Evolutionary conservation across 192 early-diverging fungal genomes (phyloP), one percentile per base, ranked within the genome.

Genomic region (Geranomyces michiganensis): DNA sequence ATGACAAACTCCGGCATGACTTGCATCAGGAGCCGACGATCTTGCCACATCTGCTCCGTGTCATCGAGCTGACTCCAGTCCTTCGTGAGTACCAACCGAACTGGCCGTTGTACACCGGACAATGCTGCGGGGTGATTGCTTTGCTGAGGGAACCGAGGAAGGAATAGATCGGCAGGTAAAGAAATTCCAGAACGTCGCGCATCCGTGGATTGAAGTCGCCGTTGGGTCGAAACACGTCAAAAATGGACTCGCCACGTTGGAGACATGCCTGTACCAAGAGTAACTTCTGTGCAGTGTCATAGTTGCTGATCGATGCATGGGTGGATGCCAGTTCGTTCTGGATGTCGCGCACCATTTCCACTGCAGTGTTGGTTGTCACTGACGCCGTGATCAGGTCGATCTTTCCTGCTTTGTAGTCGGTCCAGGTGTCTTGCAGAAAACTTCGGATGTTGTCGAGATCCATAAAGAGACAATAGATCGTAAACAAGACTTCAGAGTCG

Each of bases 351-450:
- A 69, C 56, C 4, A 69, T 1, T 1, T 69, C 67, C 1, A 69
- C 14, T 2, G 67, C 67, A 1, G 51, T 59, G 30, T 69, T 59
- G 53, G 67, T 69, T 3, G 67, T 69, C 6, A 69, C 67, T 3
- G 67, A 69, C 3, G 67, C 67, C 30, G 67, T 59, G 27, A 69
- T 60, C 17, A 69, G 31, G 30, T 69, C 56, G 30, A 69, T 36
- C 33, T n/a, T 9, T 2, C 67, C 67, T 1, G 5, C 56, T 3
- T 26, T 2, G 43, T 33, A 69, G 1, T 58, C 56, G 10, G 12
- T 22, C 67, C 67, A 69, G 1, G 56, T 56, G 4, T 69, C 27
- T 6, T 69, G 51, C n/a, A 69, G 7, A 36, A 69, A 69, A 7
- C 1, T 6, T 1, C 67, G 67, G 24, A 69, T 56, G 41, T 56